A percentile compares a stretch with the other conserved stretches of the same genome.
These are phyloP conservation scores for Chaetoceros tenuissimus DNA, from an alignment of 108 stramenopile genomes.

Conservation along the genomic window DNA sequence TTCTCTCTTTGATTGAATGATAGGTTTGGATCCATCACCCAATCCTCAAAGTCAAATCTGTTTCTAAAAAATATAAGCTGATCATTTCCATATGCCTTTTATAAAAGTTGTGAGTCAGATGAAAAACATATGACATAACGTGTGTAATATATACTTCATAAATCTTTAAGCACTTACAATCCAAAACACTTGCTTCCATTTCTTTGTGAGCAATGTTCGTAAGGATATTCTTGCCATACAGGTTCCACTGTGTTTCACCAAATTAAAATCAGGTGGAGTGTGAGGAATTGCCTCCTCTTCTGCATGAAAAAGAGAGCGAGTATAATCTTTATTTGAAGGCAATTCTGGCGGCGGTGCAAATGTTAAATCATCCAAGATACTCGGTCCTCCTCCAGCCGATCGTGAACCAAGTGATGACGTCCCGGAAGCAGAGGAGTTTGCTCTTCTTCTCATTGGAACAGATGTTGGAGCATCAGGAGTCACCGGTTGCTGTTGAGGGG, in stretches of 20 bases:
- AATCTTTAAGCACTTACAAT: too few species aligned
- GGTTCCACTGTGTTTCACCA: background rate
- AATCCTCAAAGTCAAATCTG: constrained; percentile 69
- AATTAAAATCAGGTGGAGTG: background rate
- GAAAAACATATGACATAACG: too few species aligned
- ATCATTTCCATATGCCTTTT: constrained; percentile 70
- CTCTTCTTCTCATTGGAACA: background rate
- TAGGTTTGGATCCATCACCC: constrained; percentile 85
- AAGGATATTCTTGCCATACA: constrained; percentile 58
- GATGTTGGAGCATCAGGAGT: background rate
- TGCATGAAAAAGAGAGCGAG: background rate
- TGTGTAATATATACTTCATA: too few species aligned
- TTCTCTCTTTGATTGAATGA: constrained; percentile 57
- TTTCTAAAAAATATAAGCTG: constrained; percentile 70
- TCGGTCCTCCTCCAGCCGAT: background rate
- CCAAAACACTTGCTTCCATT: constrained; percentile 91
- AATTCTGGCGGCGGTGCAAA: background rate
- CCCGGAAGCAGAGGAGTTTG: background rate
- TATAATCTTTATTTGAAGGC: background rate
- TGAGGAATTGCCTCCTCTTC: background rate
- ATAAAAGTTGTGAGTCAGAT: too few species aligned
- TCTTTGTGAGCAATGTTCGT: constrained; percentile 80
- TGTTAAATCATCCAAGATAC: background rate
- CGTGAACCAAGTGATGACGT: background rate
- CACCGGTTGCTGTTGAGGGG: background rate